These are phyloP conservation scores for Blastobotrys elegans DNA, from an alignment of 1,139 yeast genomes.

Conservation along the genomic window DNA sequence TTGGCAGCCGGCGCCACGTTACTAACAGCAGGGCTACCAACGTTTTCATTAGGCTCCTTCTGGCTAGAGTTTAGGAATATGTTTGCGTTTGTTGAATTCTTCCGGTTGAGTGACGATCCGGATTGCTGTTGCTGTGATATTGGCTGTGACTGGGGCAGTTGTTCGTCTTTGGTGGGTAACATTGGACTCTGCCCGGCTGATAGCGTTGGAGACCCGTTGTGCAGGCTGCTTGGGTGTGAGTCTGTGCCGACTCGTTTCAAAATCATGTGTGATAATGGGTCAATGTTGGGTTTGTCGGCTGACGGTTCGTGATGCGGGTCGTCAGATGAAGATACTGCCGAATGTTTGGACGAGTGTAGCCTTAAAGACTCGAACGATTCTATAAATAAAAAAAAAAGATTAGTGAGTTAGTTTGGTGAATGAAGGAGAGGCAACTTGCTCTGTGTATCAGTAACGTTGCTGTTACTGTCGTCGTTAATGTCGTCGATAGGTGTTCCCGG, in stretches of 20 bases:
- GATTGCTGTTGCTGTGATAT: constrained; percentile 2
- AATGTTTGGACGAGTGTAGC: constrained; percentile 4
- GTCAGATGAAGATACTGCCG: not conserved
- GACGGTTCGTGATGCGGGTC: not conserved
- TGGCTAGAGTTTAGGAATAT: constrained; percentile 1
- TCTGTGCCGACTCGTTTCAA: constrained; percentile 14
- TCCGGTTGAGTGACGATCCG: not conserved
- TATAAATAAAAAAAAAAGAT: too few relatives aligned
- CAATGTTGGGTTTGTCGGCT: not conserved
- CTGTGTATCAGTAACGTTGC: constrained; percentile 1
- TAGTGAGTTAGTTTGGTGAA: too few relatives aligned
- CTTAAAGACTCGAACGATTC: constrained; percentile 10
- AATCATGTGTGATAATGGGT: constrained; percentile 15
- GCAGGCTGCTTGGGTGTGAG: constrained; percentile 8
- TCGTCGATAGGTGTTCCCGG: constrained; percentile 8
- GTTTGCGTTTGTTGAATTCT: constrained; percentile 2
- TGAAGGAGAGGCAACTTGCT: too few relatives aligned
- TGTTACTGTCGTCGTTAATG: constrained; percentile 1
- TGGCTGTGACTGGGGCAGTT: not conserved
- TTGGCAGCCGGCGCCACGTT: not conserved
- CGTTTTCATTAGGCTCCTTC: not conserved
- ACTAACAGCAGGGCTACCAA: not conserved
- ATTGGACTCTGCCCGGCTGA: not conserved
- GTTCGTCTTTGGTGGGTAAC: not conserved
- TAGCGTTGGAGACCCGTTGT: constrained; percentile 2